Evolutionary conservation across 441 rosid species (phyloP).

Genomic region (Gossypium gossypioides): DNA sequence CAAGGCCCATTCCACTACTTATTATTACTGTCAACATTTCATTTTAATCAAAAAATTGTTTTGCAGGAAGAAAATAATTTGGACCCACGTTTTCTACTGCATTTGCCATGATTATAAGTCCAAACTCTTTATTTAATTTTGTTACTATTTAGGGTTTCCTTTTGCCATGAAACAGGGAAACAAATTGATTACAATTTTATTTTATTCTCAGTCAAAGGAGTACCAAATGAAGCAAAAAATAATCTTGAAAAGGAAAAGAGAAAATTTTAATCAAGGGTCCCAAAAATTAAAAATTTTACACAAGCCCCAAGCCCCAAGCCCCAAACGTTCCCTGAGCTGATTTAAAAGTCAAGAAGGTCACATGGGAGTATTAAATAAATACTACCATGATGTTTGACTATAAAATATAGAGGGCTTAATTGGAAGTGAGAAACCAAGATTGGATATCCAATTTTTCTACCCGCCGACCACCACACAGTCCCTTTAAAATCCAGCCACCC

Average conservation of each 20-base stretch:
- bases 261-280: neutral
- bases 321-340: neutral
- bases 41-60: neutral
- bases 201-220: constrained; percentile 14
- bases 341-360: constrained; percentile 12
- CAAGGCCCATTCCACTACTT: neutral
- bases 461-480: constrained; percentile 10
- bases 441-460: neutral
- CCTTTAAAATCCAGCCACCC: constrained; percentile 4
- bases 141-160: neutral
- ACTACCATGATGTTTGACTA: constrained; percentile 5
- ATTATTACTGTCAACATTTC: neutral
- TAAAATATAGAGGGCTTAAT: neutral
- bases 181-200: neutral
- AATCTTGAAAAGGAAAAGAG: neutral
- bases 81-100: constrained; percentile 5
- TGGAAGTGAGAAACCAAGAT: neutral
- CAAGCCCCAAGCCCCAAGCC: no score
- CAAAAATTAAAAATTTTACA: neutral
- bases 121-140: neutral
- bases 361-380: constrained; percentile 7
- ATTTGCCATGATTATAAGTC: constrained; percentile 7
- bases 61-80: neutral
- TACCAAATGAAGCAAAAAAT: neutral
- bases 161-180: constrained; percentile 25